Evolutionary conservation across 179 eudicot genomes (phyloP).

Genomic region (Silene vulgaris): DNA sequence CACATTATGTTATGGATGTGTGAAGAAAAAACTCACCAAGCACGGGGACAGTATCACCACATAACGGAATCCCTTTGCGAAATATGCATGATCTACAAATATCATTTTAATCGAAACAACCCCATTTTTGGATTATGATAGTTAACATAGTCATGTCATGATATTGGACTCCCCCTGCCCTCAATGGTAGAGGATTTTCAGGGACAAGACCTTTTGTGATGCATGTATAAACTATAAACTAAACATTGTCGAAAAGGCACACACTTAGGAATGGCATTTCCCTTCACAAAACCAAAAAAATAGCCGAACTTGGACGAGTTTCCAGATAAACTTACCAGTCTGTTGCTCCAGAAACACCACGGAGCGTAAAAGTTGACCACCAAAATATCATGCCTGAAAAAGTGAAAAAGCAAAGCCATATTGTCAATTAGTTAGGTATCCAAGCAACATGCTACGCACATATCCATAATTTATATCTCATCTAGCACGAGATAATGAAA

Average conservation of each 20-base stretch:
- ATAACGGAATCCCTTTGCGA: background rate
- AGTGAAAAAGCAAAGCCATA: conserved; percentile 1
- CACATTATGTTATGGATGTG: background rate
- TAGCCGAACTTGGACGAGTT: conserved; percentile 7
- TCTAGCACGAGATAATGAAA: background rate
- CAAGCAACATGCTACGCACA: conserved; percentile 1
- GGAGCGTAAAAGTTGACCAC: conserved; percentile 94
- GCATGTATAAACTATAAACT: background rate
- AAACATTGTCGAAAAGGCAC: background rate
- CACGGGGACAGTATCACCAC: background rate
- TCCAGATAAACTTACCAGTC: conserved; percentile 44
- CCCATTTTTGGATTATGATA: background rate
- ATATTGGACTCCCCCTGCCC: background rate
- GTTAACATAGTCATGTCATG: background rate
- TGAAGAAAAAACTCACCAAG: background rate
- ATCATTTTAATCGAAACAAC: background rate
- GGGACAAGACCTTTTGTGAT: background rate
- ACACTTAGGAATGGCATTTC: background rate
- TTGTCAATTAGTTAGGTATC: conserved; percentile 6
- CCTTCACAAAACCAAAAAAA: background rate
- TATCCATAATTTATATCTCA: background rate
- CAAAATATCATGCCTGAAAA: conserved; percentile 69
- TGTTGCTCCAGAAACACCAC: conserved; percentile 93
- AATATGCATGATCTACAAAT: background rate
- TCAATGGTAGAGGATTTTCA: background rate